Percentiles rank a stretch among this genome's conserved stretches.
These are phyloP conservation scores for Musa beccarii DNA, from an alignment of 176 grass and related monocot species.

Conservation along the genomic window DNA sequence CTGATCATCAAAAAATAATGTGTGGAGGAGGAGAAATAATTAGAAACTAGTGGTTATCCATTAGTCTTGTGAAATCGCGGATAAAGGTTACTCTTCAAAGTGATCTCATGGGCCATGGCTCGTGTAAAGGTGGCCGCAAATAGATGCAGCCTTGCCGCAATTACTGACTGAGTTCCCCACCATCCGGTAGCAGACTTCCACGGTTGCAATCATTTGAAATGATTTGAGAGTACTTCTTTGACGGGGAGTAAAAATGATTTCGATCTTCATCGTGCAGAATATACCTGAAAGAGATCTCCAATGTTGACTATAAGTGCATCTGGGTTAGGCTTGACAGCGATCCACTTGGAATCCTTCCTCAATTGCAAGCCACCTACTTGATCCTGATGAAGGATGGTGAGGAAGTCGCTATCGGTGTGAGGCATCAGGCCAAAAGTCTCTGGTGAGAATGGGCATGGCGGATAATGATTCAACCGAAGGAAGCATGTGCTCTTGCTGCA, in stretches of 20 bases:
- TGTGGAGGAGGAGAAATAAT: no score
- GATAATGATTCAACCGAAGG: constrained; percentile 75
- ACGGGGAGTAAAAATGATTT: not conserved
- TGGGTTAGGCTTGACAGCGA: constrained; percentile 53
- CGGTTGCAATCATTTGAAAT: not conserved
- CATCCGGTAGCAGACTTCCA: not conserved
- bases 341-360: constrained; percentile 57
- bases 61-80: not conserved
- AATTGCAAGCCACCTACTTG: constrained; percentile 81
- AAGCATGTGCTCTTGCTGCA: constrained; percentile 74
- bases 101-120: not conserved
- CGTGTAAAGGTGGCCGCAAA: no score
- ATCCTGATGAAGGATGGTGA: constrained; percentile 82
- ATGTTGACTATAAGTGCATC: constrained; percentile 82
- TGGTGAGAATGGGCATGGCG: constrained; percentile 60
- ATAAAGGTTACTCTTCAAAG: not conserved
- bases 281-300: constrained; percentile 90
- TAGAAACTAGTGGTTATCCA: not conserved
- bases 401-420: constrained; percentile 93
- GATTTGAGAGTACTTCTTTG: not conserved
- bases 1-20: not conserved
- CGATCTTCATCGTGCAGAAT: not conserved
- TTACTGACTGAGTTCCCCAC: not conserved
- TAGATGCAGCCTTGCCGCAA: no score
- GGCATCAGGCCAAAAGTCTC: constrained; percentile 60